Evolutionary conservation across 441 rosid genomes (phyloP).

Genomic region (Adansonia rubrostipa): DNA sequence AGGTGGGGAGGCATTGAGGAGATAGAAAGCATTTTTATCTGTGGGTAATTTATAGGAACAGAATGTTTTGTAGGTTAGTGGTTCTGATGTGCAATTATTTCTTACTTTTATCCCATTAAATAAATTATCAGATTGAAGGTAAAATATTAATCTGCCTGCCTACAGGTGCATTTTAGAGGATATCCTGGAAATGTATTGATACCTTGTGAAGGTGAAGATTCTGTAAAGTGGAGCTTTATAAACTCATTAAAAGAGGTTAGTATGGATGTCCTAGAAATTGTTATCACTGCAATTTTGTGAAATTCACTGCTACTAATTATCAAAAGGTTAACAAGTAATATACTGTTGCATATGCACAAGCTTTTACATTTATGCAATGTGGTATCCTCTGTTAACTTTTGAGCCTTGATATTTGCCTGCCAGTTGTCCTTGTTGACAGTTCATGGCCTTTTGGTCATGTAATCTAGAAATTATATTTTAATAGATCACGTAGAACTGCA

Average conservation of each 20-base stretch:
- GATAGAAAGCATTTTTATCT: neutral
- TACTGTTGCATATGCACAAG: neutral
- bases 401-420: neutral
- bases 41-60: neutral
- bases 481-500: neutral
- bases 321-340: neutral
- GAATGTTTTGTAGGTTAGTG: neutral
- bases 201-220: conserved; percentile 95
- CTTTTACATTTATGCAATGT: neutral
- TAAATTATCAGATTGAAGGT: conserved; percentile 16
- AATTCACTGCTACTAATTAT: conserved; percentile 13
- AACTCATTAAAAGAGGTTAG: conserved; percentile 93
- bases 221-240: conserved; percentile 92
- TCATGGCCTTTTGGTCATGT: neutral
- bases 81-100: neutral
- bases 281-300: neutral
- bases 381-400: neutral
- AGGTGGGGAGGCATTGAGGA: neutral
- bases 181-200: conserved; percentile 75
- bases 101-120: neutral
- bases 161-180: conserved; percentile 93
- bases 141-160: conserved; percentile 24
- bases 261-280: conserved; percentile 11
- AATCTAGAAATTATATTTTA: neutral
- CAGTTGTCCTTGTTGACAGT: neutral